Evolutionary conservation across 495 filamentous ascomycete genomes (phyloP), one percentile per base, ranked within the genome.

Genomic region (Zalerion maritima): DNA sequence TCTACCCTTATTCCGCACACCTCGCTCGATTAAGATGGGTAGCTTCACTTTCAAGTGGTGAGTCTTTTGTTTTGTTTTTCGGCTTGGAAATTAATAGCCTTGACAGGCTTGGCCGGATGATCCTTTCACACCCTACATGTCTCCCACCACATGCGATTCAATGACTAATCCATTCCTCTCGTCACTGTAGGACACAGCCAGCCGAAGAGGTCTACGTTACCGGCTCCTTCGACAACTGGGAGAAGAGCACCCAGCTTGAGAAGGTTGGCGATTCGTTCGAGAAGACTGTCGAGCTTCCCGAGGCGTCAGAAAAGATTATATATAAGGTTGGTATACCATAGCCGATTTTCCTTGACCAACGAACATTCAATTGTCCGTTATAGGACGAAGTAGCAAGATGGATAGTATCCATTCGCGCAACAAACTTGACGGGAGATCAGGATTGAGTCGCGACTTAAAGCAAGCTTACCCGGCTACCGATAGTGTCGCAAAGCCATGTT

Each of bases 221-320:
- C 5, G 89, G 89, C 45, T 87, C 80, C 27, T 97, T 96, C 49
- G 87, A 97, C 53, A 69, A 84, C 58, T 97, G 89, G 89, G 62
- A 68, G 25, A 81, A 83, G 62, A 82, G 69, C 26, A 72, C 81
- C 43, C 71, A 75, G 59, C 65, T 97, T 28, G 74, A 83, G 25
- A 77, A 79, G 47, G 68, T 71, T 14, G 74, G 67, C 38, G 68
- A 71, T 26, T 42, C 57, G 36, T 89, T 86, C 40, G 62, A 75
- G 57, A 92, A 91, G 56, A 68, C 68, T 25, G 83, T 96, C 12
- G 58, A 67, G 19, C 60, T 94, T 11, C 64, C 78, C 2, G 48
- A 59, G 15, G 49, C 59, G 1, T 51, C 53, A 8, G 60, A 77
- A 30, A 89, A 86, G 55, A 71, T 87, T 26, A 64, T 57, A 40